Evolutionary conservation across 148 eudicot species (phyloP), one percentile per base, ranked within the genome.

Genomic region (Tetragonia tetragonoides): DNA sequence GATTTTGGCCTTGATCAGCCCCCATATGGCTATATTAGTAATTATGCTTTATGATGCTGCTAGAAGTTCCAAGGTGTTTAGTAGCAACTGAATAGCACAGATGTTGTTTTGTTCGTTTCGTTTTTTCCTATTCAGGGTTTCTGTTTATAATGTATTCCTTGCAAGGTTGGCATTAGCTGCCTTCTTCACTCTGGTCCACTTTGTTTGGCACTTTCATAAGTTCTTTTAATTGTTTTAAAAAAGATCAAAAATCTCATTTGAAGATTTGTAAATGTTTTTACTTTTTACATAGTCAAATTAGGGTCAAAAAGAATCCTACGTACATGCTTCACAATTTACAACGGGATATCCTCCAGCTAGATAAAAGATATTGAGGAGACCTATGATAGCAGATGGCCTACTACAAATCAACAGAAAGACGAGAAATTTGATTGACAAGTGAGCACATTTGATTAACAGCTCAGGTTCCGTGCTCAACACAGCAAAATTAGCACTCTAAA

Each of bases 1-100:
- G 79, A 64, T 78, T 47, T 63, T 79, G 73, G 81, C 85, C 66
- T 39, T 80, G 84, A 83, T 77, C 78, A 59, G 62, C 71, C 78
- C 68, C 28, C 40, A 74, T n/a, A 73, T 53, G 83, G 77, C 40
- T 74, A 46, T 75, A 77, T 77, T 62, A 70, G 83, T 74, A 68
- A 44, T 60, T 12, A 70, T 14, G 47, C 7, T 24, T 46, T 37
- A 39, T 18, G 51, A 37, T 72, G 18, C 62, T 63, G 80, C 57
- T 68, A n/a, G 12, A 60, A 60, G 66, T 70, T 78, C 8, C 17
- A 39, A 74, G 63, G 34, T n/a, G 53, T 54, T 53, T 7, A 67
- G 24, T 49, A 15, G 21, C 63, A 66, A 76, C 17, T 66, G 73
- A 76, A 54, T 21, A 15, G 7, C 10, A 53, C 23, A 47, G 14